Conservation (phyloP, 208 protist species). For the Trichomonas vaginalis region DNA sequence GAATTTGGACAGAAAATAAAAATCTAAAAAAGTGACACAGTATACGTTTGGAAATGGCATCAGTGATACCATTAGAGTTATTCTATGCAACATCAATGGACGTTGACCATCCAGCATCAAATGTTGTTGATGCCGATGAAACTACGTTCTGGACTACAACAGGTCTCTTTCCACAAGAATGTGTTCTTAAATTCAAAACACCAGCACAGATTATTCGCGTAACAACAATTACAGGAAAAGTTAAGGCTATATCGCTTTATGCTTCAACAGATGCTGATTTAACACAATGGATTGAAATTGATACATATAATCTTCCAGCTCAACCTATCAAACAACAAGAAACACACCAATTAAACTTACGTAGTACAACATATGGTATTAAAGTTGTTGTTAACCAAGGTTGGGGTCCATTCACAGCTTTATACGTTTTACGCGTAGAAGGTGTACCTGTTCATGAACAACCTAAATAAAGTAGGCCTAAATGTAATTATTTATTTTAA, state of each 20-base stretch:
- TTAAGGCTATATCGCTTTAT: neutral
- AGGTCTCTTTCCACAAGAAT: neutral
- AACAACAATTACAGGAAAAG: conserved; percentile 15
- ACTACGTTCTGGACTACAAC: conserved; percentile 7
- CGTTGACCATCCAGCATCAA: neutral
- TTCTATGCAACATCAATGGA: conserved; percentile 12
- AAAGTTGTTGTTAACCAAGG: neutral
- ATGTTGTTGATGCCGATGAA: conserved; percentile 11
- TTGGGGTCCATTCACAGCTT: neutral
- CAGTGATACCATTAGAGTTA: neutral
- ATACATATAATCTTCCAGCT: neutral
- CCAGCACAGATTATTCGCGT: neutral
- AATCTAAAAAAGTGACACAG: neutral
- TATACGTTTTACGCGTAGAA: neutral
- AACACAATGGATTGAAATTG: neutral
- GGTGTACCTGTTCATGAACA: neutral
- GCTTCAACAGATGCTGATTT: neutral
- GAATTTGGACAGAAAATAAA: too few species aligned
- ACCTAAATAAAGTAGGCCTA: neutral
- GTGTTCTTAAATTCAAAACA: neutral
- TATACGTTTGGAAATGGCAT: neutral
- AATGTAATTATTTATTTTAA: neutral
- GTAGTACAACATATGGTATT: neutral
- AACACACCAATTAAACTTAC: neutral
- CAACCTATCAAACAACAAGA: neutral